These are phyloP conservation scores for Adansonia madagascariensis DNA, from an alignment of 441 rosid species.

Conservation along the genomic window DNA sequence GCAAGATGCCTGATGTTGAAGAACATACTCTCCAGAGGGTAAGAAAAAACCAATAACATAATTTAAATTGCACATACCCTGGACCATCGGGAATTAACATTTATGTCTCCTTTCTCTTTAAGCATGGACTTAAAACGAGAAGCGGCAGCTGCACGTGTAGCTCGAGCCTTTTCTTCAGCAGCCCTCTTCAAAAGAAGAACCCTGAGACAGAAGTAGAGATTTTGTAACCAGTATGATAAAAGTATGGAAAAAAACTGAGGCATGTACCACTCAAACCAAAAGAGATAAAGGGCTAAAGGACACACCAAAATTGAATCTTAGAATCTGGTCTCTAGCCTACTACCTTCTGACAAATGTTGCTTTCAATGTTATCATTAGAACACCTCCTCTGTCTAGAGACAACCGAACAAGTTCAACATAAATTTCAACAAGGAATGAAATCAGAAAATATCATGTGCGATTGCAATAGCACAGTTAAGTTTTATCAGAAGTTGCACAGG, in stretches of 20 bases:
- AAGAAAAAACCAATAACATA: conserved; percentile 5
- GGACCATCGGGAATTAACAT: conserved; percentile 80
- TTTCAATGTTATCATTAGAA: conserved; percentile 41
- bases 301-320: conserved; percentile 35
- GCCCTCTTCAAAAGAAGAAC: conserved; percentile 74
- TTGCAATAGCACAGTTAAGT: conserved; percentile 26
- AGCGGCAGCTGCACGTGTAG: conserved; percentile 68
- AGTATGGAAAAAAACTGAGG: conserved; percentile 2
- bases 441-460: conserved; percentile 25
- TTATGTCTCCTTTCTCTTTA: conserved; percentile 69
- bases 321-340: conserved; percentile 43
- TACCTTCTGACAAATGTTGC: conserved; percentile 41
- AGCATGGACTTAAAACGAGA: conserved; percentile 87
- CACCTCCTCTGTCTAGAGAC: conserved; percentile 32
- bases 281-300: conserved; percentile 37
- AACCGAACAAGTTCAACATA: conserved; percentile 31
- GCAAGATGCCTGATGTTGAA: conserved; percentile 17
- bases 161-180: conserved; percentile 79
- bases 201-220: conserved; percentile 48
- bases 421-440: conserved; percentile 31
- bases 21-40: conserved; percentile 10
- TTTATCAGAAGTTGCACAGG: conserved; percentile 24
- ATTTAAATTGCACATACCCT: conserved; percentile 57
- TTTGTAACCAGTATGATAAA: conserved; percentile 13
- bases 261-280: conserved; percentile 32